Conservation (phyloP, 2,329 filamentous ascomycete species). For the Penicillium sp. region DNA sequence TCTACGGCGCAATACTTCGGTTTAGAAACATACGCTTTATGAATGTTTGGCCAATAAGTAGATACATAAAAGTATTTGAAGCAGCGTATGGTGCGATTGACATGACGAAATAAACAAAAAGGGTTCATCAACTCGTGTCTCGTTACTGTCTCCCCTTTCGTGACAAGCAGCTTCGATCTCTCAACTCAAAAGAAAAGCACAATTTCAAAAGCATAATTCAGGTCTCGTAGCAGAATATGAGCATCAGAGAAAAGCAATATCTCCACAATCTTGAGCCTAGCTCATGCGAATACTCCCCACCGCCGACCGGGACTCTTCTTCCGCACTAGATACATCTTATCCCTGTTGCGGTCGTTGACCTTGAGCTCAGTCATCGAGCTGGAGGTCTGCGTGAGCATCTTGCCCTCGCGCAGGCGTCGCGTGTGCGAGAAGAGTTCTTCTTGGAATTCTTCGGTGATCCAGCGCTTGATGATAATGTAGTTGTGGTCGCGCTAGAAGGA, state of each 20-base stretch:
- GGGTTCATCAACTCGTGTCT: slow-evolving; percentile 23
- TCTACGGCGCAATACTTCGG: not conserved
- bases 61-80: slow-evolving; percentile 6
- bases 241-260: not conserved
- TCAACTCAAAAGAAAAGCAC: slow-evolving; percentile 8
- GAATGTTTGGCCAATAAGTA: not conserved
- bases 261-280: not conserved
- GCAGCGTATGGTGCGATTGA: slow-evolving; percentile 7
- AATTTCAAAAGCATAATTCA: slow-evolving; percentile 1
- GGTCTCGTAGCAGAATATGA: not conserved
- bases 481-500: slow-evolving; percentile 53
- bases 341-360: slow-evolving; percentile 41
- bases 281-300: slow-evolving; percentile 31
- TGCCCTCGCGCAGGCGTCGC: slow-evolving; percentile 56
- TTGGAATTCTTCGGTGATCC: slow-evolving; percentile 67
- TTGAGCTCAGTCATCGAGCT: slow-evolving; percentile 38
- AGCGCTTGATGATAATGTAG: slow-evolving; percentile 68
- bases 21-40: slow-evolving; percentile 3
- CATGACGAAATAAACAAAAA: slow-evolving; percentile 5
- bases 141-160: slow-evolving; percentile 16
- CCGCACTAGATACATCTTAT: slow-evolving; percentile 46
- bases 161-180: slow-evolving; percentile 11
- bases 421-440: slow-evolving; percentile 70
- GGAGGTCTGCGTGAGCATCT: slow-evolving; percentile 35
- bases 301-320: slow-evolving; percentile 40